These are phyloP conservation scores for Hyphopichia fennica DNA, from an alignment of 1,139 yeast species.

Conservation along the genomic window DNA sequence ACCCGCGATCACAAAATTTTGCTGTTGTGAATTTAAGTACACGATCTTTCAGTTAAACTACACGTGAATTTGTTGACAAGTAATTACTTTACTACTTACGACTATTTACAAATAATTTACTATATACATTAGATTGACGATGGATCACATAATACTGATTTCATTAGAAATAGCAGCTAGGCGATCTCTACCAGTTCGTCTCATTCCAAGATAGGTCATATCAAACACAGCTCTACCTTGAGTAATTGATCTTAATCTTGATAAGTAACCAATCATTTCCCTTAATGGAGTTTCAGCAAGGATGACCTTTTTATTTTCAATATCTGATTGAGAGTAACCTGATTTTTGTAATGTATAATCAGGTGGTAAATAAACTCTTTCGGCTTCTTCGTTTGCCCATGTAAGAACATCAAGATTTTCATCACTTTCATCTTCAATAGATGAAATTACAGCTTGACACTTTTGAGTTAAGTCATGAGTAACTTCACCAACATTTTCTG, in stretches of 20 bases:
- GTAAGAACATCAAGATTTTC: constrained; percentile 37
- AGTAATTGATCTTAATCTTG: constrained; percentile 75
- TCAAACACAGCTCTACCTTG: constrained; percentile 87
- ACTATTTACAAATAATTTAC: background rate
- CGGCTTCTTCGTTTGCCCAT: constrained; percentile 54
- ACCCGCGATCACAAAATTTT: background rate
- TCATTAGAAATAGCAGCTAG: constrained; percentile 27
- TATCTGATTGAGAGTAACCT: constrained; percentile 9
- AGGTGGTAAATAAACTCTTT: constrained; percentile 55
- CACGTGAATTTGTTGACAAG: background rate
- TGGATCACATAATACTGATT: constrained; percentile 9
- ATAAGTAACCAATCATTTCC: constrained; percentile 88
- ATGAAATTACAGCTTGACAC: constrained; percentile 67
- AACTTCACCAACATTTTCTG: constrained; percentile 78
- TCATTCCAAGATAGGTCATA: constrained; percentile 78
- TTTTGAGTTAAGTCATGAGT: constrained; percentile 71
- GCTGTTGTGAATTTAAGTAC: background rate
- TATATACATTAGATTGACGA: background rate
- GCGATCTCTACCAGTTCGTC: constrained; percentile 52
- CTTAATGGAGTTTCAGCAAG: constrained; percentile 80
- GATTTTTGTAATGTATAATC: constrained; percentile 45
- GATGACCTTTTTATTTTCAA: constrained; percentile 53
- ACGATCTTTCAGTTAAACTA: background rate
- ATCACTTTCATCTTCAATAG: constrained; percentile 59
- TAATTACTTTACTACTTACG: background rate